Percentiles rank a stretch among this genome's conserved stretches.
phyloP scores from a whole-genome alignment of 2,329 filamentous ascomycete species.

The Apiospora phragmitis region DNA sequence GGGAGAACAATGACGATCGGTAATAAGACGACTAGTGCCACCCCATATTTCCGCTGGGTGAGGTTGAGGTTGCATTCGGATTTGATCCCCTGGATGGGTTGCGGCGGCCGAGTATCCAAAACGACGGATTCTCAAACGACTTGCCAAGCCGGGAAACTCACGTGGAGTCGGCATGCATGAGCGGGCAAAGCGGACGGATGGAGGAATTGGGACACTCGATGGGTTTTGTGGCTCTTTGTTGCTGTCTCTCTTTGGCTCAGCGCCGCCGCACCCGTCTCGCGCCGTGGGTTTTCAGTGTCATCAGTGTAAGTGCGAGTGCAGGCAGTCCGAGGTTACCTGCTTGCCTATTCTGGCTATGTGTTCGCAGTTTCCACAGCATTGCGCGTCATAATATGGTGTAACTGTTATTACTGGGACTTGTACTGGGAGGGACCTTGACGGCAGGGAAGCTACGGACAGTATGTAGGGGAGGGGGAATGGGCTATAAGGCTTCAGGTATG shows the following conservation, averaged over 20 bases:
- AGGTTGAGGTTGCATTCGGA: neutral
- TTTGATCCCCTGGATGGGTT: constrained; percentile 5
- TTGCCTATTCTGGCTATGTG: constrained; percentile 1
- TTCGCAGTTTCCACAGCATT: neutral
- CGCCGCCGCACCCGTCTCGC: neutral
- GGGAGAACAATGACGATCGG: neutral
- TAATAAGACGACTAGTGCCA: neutral
- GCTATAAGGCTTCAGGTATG: neutral
- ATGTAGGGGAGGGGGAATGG: neutral
- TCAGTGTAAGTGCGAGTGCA: neutral
- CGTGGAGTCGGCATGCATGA: constrained; percentile 2
- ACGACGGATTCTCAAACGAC: constrained; percentile 4
- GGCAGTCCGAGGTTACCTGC: neutral
- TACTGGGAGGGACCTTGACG: neutral
- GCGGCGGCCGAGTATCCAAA: constrained; percentile 7
- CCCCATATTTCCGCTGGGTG: neutral
- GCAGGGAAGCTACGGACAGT: neutral
- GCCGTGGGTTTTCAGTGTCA: neutral
- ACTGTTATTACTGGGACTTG: neutral
- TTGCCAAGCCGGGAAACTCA: constrained; percentile 7
- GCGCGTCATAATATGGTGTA: neutral
- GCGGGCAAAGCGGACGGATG: neutral
- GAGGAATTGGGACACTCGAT: neutral
- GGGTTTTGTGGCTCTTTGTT: neutral
- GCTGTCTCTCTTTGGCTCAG: neutral